phyloP scores from a whole-genome alignment of 1,139 yeast species.

The Blastobotrys illinoisensis region DNA sequence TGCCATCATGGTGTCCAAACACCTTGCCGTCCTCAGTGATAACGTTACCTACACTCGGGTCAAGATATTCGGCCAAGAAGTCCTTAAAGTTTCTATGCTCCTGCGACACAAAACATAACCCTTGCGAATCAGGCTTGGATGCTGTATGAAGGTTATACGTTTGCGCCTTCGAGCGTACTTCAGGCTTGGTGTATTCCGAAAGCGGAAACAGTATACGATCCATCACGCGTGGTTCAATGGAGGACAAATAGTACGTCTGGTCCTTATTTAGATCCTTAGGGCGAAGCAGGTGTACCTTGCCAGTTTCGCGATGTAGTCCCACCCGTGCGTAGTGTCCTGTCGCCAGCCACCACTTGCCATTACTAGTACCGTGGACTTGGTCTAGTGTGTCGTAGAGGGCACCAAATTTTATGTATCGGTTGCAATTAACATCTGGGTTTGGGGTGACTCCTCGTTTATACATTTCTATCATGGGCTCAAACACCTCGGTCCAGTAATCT shows the following conservation, averaged over 20 bases:
- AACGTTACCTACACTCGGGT: conserved; percentile 69
- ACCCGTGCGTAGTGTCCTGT: conserved; percentile 90
- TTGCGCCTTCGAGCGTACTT: conserved; percentile 63
- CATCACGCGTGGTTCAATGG: conserved; percentile 47
- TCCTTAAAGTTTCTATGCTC: conserved; percentile 60
- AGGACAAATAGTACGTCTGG: conserved; percentile 85
- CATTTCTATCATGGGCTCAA: conserved; percentile 79
- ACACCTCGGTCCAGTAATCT: conserved; percentile 90
- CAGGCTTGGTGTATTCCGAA: conserved; percentile 69
- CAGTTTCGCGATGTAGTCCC: conserved; percentile 32
- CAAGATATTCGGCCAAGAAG: conserved; percentile 70
- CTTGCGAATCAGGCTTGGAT: conserved; percentile 85
- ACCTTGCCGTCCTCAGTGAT: conserved; percentile 60
- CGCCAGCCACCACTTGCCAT: conserved; percentile 69
- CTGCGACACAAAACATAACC: conserved; percentile 85
- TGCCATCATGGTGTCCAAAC: conserved; percentile 78
- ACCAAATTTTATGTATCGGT: conserved; percentile 82
- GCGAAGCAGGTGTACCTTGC: conserved; percentile 48
- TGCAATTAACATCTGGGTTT: conserved; percentile 91
- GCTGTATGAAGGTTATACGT: conserved; percentile 53
- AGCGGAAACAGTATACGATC: conserved; percentile 64
- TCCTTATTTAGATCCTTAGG: conserved; percentile 64
- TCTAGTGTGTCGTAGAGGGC: conserved; percentile 51
- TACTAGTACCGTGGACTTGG: conserved; percentile 17
- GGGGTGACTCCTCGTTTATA: conserved; percentile 79